Percentiles rank a stretch among this genome's conserved stretches.
Evolutionary conservation across 108 stramenopile genomes (phyloP).

Genomic region (Chaetoceros tenuissimus): DNA sequence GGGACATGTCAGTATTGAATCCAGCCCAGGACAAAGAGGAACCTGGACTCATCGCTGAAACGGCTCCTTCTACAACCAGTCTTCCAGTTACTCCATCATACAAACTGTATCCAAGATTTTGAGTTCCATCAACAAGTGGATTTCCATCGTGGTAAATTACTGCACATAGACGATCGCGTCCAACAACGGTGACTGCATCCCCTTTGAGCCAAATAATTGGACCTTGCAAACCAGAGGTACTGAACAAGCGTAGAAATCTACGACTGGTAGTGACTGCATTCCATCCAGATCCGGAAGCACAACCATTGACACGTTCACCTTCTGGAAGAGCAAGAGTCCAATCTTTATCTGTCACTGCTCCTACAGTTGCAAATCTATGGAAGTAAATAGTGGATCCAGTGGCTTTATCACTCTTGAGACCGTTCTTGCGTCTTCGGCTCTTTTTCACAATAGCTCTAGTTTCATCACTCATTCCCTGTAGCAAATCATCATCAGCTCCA

Average conservation of each 20-base stretch:
- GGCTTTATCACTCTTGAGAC: conserved; percentile 8
- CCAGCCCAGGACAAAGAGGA: conserved; percentile 68
- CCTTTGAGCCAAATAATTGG: conserved; percentile 68
- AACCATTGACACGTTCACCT: conserved; percentile 68
- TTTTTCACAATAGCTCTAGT: conserved; percentile 40
- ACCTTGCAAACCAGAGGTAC: conserved; percentile 60
- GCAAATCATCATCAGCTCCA: conserved; percentile 27
- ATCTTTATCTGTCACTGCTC: conserved; percentile 53
- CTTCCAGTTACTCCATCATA: conserved; percentile 51
- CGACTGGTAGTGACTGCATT: conserved; percentile 66
- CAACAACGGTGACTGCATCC: conserved; percentile 69
- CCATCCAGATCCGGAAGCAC: conserved; percentile 70
- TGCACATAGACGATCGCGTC: conserved; percentile 54
- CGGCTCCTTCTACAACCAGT: conserved; percentile 37
- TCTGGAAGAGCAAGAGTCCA: conserved; percentile 71
- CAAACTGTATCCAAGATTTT: conserved; percentile 60
- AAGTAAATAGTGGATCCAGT: conserved; percentile 70
- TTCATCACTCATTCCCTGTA: conserved; percentile 15
- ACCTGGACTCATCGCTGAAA: conserved; percentile 51
- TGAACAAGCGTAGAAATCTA: conserved; percentile 66
- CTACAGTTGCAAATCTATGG: conserved; percentile 73
- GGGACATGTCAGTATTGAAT: conserved; percentile 59
- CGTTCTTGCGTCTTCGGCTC: conserved; percentile 21
- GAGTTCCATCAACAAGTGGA: conserved; percentile 67
- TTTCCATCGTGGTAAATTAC: conserved; percentile 57